These are phyloP conservation scores for Phoma herbarum DNA, from an alignment of 2,329 filamentous ascomycete species.

Conservation along the genomic window DNA sequence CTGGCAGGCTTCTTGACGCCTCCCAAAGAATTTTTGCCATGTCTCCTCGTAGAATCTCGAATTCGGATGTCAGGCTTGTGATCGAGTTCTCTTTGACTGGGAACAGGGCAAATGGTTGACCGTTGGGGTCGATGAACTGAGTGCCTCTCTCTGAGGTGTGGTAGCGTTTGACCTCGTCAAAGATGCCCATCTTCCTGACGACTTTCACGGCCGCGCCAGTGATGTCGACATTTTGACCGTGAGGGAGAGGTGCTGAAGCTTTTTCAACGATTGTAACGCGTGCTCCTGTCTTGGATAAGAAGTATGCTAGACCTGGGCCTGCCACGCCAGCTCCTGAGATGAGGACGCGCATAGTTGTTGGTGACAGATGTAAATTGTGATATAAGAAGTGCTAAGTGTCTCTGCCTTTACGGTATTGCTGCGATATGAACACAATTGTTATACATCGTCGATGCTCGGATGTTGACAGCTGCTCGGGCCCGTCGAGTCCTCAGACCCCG, in stretches of 20 bases:
- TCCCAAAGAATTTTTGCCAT: constrained; percentile 45
- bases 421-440: too few species aligned
- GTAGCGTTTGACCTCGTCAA: constrained; percentile 43
- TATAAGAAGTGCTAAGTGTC: too few species aligned
- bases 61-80: constrained; percentile 29
- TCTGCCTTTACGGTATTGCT: too few species aligned
- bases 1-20: constrained; percentile 6
- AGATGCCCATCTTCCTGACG: constrained; percentile 52
- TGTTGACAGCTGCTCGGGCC: background rate
- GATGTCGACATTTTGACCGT: constrained; percentile 57
- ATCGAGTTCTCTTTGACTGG: constrained; percentile 29
- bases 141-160: constrained; percentile 54
- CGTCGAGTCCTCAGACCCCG: constrained; percentile 9
- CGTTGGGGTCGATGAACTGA: constrained; percentile 39
- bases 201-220: constrained; percentile 53
- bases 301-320: constrained; percentile 49
- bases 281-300: constrained; percentile 35
- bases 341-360: constrained; percentile 42
- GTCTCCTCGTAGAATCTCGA: constrained; percentile 44
- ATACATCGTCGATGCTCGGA: constrained; percentile 5
- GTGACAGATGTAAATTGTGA: too few species aligned
- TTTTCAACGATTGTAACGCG: constrained; percentile 54
- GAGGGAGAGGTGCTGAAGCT: constrained; percentile 45
- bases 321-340: constrained; percentile 49
- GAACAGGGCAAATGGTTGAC: constrained; percentile 28